Percentiles rank a stretch among this genome's conserved stretches.
Evolutionary conservation across 176 grass and related monocot genomes (phyloP).

Genomic region (bread wheat (Triticum aestivum)): IWGSC_CS_RefSeq_v2.1 NC_057801.1:26461020-26461519

Average conservation of each 20-base stretch:
- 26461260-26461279: constrained; percentile 77
- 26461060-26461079: constrained; percentile 67
- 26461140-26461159: constrained; percentile 78
- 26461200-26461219: constrained; percentile 93
- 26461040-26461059: constrained; percentile 80
- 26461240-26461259: constrained; percentile 70
- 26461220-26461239: constrained; percentile 88
- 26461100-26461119: constrained; percentile 98
- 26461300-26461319: constrained; percentile 66
- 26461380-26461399: constrained; percentile 95
- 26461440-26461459: constrained; percentile 99
- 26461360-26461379: constrained; percentile 61
- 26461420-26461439: constrained; percentile 86
- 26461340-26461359: constrained; percentile 88
- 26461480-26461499: constrained; percentile 51
- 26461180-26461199: constrained; percentile 70
- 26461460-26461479: constrained; percentile 91
- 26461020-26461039: constrained; percentile 96
- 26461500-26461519: constrained; percentile 52
- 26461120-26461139: constrained; percentile 86
- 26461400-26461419: constrained; percentile 82
- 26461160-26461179: constrained; percentile 62
- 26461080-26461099: constrained; percentile 96
- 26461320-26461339: constrained; percentile 97
- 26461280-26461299: constrained; percentile 82